Conservation (phyloP, 768 basidiomycete genomes). For the Mycena leptocephala region DNA sequence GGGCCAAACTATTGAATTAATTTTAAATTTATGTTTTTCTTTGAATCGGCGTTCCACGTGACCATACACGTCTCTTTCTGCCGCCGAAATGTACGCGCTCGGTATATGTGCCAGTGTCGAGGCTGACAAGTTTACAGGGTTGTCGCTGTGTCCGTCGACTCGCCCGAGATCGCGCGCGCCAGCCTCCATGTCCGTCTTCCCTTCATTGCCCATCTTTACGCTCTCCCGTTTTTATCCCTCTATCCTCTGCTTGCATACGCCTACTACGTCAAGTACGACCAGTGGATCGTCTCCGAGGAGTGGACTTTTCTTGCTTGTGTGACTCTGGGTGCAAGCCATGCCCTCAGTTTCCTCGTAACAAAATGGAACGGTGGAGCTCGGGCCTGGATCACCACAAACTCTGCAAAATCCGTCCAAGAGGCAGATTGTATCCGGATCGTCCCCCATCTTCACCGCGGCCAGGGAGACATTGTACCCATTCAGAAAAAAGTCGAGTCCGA, state of each 20-base stretch:
- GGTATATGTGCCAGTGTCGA: background rate
- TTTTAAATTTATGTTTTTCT: too few species aligned
- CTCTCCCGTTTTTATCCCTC: slow-evolving; percentile 82
- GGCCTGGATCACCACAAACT: slow-evolving; percentile 85
- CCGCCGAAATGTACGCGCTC: slow-evolving; percentile 32
- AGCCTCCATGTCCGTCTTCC: slow-evolving; percentile 78
- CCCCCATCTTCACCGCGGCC: slow-evolving; percentile 86
- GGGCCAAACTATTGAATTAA: too few species aligned
- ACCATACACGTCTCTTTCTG: slow-evolving; percentile 19
- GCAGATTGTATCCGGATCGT: slow-evolving; percentile 89
- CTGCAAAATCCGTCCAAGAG: slow-evolving; percentile 77
- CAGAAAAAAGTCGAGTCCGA: slow-evolving; percentile 74
- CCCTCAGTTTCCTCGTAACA: slow-evolving; percentile 93
- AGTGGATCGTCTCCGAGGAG: slow-evolving; percentile 94
- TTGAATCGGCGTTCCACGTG: background rate
- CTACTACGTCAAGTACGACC: slow-evolving; percentile 92
- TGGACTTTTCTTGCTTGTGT: slow-evolving; percentile 98
- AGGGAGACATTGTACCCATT: slow-evolving; percentile 90
- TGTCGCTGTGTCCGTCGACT: slow-evolving; percentile 67
- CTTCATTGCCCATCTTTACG: slow-evolving; percentile 82
- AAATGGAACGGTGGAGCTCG: slow-evolving; percentile 89
- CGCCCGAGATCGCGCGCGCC: slow-evolving; percentile 78
- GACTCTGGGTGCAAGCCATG: slow-evolving; percentile 88
- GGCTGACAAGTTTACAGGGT: slow-evolving; percentile 51
- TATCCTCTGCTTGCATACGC: slow-evolving; percentile 92